phyloP scores from a whole-genome alignment of 2,329 filamentous ascomycete genomes.

The Helminthosporium solani region DNA sequence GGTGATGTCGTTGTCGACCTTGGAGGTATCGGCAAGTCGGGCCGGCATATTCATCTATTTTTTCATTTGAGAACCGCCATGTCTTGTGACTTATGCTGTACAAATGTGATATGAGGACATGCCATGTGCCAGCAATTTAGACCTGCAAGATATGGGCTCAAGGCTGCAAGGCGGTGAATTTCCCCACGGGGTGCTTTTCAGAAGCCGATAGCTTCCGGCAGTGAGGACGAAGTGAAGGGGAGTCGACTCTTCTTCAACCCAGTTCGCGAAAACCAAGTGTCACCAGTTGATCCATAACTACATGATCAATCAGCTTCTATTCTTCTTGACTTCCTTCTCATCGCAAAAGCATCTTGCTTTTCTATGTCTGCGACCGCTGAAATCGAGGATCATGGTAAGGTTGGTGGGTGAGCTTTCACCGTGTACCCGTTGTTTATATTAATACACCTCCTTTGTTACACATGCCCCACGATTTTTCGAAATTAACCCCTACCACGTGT shows the following conservation, averaged over 20 bases:
- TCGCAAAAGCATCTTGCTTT: too few species aligned
- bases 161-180: background rate
- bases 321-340: too few species aligned
- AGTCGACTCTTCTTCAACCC: too few species aligned
- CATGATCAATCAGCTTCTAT: too few species aligned
- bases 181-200: conserved; percentile 7
- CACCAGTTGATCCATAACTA: too few species aligned
- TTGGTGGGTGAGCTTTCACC: too few species aligned
- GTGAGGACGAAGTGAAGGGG: too few species aligned
- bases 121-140: background rate
- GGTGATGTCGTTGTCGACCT: background rate
- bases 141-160: background rate
- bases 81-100: background rate
- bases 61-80: background rate
- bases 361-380: too few species aligned
- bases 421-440: background rate
- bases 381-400: too few species aligned
- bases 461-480: background rate
- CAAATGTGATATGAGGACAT: conserved; percentile 7
- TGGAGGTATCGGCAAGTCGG: conserved; percentile 1
- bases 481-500: background rate
- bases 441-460: background rate
- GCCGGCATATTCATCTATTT: conserved; percentile 3
- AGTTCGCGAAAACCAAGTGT: too few species aligned
- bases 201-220: conserved; percentile 1